These are phyloP conservation scores for Citrus maxima DNA, from an alignment of 345 rosid species.

Conservation along the genomic window DNA sequence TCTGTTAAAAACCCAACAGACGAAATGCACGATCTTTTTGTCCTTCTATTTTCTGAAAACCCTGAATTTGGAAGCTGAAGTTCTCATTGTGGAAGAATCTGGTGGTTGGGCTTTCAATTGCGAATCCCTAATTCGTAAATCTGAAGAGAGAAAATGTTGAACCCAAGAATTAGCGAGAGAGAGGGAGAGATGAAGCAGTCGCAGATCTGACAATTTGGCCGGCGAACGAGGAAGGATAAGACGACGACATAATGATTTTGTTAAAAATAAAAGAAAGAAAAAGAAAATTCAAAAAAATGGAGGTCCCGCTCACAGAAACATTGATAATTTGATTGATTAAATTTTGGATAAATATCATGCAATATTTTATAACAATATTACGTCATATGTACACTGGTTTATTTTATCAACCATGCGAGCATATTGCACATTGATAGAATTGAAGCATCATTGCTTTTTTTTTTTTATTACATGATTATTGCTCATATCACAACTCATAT, in stretches of 20 bases:
- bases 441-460: no score
- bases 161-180: slow-evolving; percentile 1
- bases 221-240: neutral
- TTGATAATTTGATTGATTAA: no score
- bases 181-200: neutral
- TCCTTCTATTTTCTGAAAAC: neutral
- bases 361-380: no score
- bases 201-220: slow-evolving; percentile 5
- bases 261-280: neutral
- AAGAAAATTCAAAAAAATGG: neutral
- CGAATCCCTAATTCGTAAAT: neutral
- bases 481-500: no score
- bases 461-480: no score
- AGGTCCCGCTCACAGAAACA: slow-evolving; percentile 6
- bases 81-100: neutral
- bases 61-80: neutral
- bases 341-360: no score
- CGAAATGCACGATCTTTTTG: neutral
- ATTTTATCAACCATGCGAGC: no score
- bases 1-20: neutral
- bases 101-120: neutral
- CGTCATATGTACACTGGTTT: no score
- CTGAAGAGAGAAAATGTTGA: neutral
- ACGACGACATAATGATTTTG: slow-evolving; percentile 3
- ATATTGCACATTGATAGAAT: no score